Evolutionary conservation across 2,329 filamentous ascomycete species (phyloP), one percentile per base, ranked within the genome.

Genomic region (Calycina herbarum): DNA sequence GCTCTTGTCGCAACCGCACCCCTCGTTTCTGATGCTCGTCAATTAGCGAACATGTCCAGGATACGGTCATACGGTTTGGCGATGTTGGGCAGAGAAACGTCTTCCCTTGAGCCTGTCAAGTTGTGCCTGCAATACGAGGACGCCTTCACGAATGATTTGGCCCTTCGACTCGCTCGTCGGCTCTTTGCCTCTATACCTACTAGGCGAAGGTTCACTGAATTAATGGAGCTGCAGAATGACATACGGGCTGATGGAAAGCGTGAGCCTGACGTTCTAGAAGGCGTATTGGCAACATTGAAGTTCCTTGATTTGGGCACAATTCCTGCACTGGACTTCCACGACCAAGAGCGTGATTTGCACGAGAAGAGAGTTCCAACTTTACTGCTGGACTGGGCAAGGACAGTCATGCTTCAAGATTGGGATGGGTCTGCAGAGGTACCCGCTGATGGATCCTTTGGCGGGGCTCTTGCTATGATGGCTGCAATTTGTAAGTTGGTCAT

Each of bases 401-500:
- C 89, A 0, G 83, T 95, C 1, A 85, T 97, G 73, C 78, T 96
- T 57, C 86, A 88, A 64, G 87, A 92, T 68, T 97, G 94, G 94
- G 85, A 94, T 73, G 91, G 92, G 0, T 86, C 86, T 63, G 85
- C 91, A 1, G 85, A 89, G 56, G 84, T 96, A 61, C 81, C 86
- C 2, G 87, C 85, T 63, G 89, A 90, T 72, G 87, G 89, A 35
- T 83, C 90, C 15, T 89, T 93, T 67, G 91, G 92, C 15, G 90
- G 92, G 62, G 92, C 93, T 7, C 79, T 97, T 51, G 86, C 89
- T 59, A 83, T 96, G 35, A 85, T 96, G 58, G 82, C 86, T 35
- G 84, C 87, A 29, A 84, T 96, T 76, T 89, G 92, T 90, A 82
- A 84, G 87, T 83, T 29, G 38, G 48, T 24, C 35, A 1, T 7